Base-by-base conservation (phyloP, 768 basidiomycete species). In the Tylopilus intermedius region DNA sequence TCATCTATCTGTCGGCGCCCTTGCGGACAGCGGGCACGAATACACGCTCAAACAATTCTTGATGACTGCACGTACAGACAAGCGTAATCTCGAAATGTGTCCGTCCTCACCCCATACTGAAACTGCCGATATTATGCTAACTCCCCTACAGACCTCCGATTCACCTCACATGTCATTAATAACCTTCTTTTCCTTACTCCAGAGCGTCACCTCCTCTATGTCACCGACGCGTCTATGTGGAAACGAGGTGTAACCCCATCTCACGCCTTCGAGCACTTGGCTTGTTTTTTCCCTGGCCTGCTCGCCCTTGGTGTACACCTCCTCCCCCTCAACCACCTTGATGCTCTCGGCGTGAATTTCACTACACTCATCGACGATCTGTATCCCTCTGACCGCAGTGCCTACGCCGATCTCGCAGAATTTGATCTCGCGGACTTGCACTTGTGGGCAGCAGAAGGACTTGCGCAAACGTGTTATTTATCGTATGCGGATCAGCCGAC, bases 221-320 rank as follows among this genome's bases (percentile, higher is more conserved):
- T 84, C 10, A 86, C 84, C 8, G 83, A 84, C 60, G 71, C 64
- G 18, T 44, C 35, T 56, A 6, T 54, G 18, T 10, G 61, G 63
- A 49, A 66, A 65, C 39, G 57, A 10, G 11, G 60, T 3, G 56
- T 62, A n/a, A 38, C 50, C 1, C 71, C 80, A 11, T 68, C 75
- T 3, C 79, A 83, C 58, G 56, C 58, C 10, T 79, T 88, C 55
- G 85, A 90, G 58, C 88, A 90, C 60, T 72, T 90, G 18, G 79
- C 86, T 1, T 89, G 88, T 66, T 90, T 89, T 72, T 75, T 88
- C 49, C 87, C 87, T 0, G 88, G 88, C 5, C 74, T 89, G 9
- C 73, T 90, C 24, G 86, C 87, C 6, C 77, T 90, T 2, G 88
- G 88, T 14, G 85, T 70, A 4, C 78, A 84, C 58, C 78, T 78